phyloP scores from a whole-genome alignment of 495 filamentous ascomycete genomes.

The Hypoxylon crocopeplum region DNA sequence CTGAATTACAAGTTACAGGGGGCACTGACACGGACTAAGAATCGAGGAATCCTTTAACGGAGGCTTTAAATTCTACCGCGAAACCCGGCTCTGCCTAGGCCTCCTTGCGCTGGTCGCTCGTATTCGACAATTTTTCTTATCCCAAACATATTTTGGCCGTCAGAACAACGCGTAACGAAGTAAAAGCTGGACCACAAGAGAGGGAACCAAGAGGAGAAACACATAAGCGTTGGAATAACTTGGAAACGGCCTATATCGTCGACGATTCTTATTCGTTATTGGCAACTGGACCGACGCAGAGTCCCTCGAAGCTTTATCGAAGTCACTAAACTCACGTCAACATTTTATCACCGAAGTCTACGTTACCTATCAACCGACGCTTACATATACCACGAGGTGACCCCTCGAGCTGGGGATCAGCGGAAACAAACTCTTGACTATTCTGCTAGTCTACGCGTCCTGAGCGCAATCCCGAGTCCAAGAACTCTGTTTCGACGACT shows the following conservation, averaged over 20 bases:
- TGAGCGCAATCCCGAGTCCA: slow-evolving; percentile 1
- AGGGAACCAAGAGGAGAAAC: not conserved
- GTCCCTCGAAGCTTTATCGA: slow-evolving; percentile 10
- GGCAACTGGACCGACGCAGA: slow-evolving; percentile 10
- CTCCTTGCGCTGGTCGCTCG: slow-evolving; percentile 29
- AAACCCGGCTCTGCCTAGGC: slow-evolving; percentile 26
- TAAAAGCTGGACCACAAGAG: slow-evolving; percentile 4
- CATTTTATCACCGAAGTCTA: slow-evolving; percentile 24
- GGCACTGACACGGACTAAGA: slow-evolving; percentile 27
- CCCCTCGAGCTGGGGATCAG: slow-evolving; percentile 18
- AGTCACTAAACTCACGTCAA: slow-evolving; percentile 26
- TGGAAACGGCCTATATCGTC: slow-evolving; percentile 9
- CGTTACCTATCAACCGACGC: slow-evolving; percentile 1
- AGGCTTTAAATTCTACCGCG: slow-evolving; percentile 39
- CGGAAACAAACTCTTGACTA: slow-evolving; percentile 16
- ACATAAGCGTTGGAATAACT: not conserved
- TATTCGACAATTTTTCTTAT: slow-evolving; percentile 37
- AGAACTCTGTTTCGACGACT: slow-evolving; percentile 20
- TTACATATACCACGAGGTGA: slow-evolving; percentile 28
- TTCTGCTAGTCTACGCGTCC: slow-evolving; percentile 23
- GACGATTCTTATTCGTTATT: slow-evolving; percentile 9
- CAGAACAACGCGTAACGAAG: slow-evolving; percentile 4
- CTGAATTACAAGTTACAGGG: slow-evolving; percentile 34
- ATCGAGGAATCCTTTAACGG: slow-evolving; percentile 36
- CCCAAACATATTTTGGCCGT: slow-evolving; percentile 16